Evolutionary conservation across 2,329 filamentous ascomycete genomes (phyloP).

Genomic region (Aureobasidium lini): DNA sequence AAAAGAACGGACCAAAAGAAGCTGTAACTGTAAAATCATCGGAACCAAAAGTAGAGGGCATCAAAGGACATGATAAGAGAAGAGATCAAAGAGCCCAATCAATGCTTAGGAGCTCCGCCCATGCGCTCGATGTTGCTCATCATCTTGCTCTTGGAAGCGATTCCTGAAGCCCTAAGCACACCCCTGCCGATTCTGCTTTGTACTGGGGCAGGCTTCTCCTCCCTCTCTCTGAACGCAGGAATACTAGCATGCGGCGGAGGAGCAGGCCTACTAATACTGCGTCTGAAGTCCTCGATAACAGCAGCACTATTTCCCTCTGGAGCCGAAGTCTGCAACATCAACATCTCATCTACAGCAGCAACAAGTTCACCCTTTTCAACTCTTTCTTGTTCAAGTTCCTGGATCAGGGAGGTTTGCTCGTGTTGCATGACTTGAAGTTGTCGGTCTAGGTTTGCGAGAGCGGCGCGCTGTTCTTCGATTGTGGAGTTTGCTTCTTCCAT

Average conservation of each 20-base stretch:
- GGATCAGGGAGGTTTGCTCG: slow-evolving; percentile 60
- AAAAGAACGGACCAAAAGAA: no score
- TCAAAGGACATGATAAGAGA: neutral
- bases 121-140: slow-evolving; percentile 85
- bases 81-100: neutral
- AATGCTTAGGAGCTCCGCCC: slow-evolving; percentile 40
- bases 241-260: neutral
- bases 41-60: neutral
- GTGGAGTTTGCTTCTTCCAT: slow-evolving; percentile 32
- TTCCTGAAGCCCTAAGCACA: slow-evolving; percentile 26
- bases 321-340: slow-evolving; percentile 53
- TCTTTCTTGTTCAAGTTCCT: slow-evolving; percentile 64
- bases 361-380: slow-evolving; percentile 81
- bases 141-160: slow-evolving; percentile 57
- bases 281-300: slow-evolving; percentile 44
- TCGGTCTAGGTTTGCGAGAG: slow-evolving; percentile 66
- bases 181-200: slow-evolving; percentile 42
- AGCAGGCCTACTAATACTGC: slow-evolving; percentile 49
- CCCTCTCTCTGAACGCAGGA: slow-evolving; percentile 52
- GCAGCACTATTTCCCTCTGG: slow-evolving; percentile 27
- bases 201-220: slow-evolving; percentile 29
- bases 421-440: slow-evolving; percentile 61
- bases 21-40: no score
- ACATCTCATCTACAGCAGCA: slow-evolving; percentile 75
- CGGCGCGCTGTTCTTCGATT: slow-evolving; percentile 59